Percentiles rank a stretch among this genome's conserved stretches.
Conservation (phyloP, 1,139 yeast genomes). For the Zygoascus sp. region DNA sequence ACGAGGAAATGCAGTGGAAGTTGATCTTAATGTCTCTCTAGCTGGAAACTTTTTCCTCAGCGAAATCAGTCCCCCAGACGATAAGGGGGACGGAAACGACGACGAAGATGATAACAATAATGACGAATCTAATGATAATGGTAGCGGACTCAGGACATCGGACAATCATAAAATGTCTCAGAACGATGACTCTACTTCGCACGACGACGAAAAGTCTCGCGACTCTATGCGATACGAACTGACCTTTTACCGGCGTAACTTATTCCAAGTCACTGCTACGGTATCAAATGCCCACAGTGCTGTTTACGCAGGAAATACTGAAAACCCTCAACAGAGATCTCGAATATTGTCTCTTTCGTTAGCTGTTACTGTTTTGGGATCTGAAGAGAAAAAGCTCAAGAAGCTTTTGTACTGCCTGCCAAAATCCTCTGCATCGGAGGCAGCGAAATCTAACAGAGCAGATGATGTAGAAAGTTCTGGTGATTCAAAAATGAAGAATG, state of each 20-base stretch:
- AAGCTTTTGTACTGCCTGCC: slow-evolving; percentile 29
- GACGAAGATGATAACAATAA: slow-evolving; percentile 6
- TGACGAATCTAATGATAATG: slow-evolving; percentile 7
- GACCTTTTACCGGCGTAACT: slow-evolving; percentile 32
- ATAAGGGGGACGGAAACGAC: slow-evolving; percentile 9
- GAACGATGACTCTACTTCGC: slow-evolving; percentile 5
- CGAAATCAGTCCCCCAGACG: slow-evolving; percentile 15
- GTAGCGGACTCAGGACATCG: neutral
- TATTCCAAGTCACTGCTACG: slow-evolving; percentile 31
- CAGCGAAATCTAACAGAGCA: neutral
- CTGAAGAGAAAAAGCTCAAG: slow-evolving; percentile 25
- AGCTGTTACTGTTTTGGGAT: slow-evolving; percentile 28
- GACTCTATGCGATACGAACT: slow-evolving; percentile 25
- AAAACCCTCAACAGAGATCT: slow-evolving; percentile 22
- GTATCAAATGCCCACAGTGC: slow-evolving; percentile 30
- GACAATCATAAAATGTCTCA: neutral
- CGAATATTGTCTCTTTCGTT: slow-evolving; percentile 29
- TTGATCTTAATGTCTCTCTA: slow-evolving; percentile 23
- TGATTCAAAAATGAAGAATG: slow-evolving; percentile 13
- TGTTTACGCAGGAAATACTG: slow-evolving; percentile 26
- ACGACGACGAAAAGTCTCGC: slow-evolving; percentile 9
- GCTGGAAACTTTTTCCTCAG: slow-evolving; percentile 30
- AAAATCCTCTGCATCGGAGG: slow-evolving; percentile 18
- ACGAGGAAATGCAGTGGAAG: slow-evolving; percentile 22
- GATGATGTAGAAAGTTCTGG: slow-evolving; percentile 12